Conservation (phyloP, 2,329 filamentous ascomycete species). For the Coniella lustricola region DNA sequence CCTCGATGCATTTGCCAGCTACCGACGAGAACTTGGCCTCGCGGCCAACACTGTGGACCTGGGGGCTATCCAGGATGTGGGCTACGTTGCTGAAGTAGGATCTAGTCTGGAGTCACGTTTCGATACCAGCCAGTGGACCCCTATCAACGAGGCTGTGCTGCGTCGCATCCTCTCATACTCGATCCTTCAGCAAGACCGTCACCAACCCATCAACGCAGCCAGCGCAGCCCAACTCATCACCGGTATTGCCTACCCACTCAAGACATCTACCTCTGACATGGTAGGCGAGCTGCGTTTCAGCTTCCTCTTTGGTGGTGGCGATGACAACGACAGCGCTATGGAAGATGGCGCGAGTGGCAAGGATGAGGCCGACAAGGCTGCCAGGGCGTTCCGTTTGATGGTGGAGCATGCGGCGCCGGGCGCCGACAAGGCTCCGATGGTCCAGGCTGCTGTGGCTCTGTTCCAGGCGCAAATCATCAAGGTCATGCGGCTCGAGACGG, state of each 20-base stretch:
- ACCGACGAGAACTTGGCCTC: conserved; percentile 27
- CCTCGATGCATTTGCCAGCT: conserved; percentile 32
- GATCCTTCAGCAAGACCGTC: conserved; percentile 18
- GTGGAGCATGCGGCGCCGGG: not conserved
- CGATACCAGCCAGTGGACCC: conserved; percentile 16
- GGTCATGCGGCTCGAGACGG: conserved; percentile 15
- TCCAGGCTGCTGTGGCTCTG: conserved; percentile 2
- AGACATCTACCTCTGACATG: conserved; percentile 3
- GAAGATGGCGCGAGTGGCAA: not conserved
- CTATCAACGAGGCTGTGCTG: conserved; percentile 19
- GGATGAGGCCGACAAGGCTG: not conserved
- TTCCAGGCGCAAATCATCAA: conserved; percentile 6
- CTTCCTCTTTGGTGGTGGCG: conserved; percentile 5
- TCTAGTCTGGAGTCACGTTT: conserved; percentile 5
- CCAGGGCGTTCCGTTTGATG: not conserved
- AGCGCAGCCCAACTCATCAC: conserved; percentile 17
- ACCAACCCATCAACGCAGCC: not conserved
- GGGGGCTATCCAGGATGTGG: conserved; percentile 28
- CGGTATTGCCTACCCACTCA: conserved; percentile 16
- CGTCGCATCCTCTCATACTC: conserved; percentile 18
- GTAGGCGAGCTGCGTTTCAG: conserved; percentile 11
- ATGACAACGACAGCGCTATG: not conserved
- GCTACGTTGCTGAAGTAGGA: conserved; percentile 23
- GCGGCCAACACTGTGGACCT: conserved; percentile 32
- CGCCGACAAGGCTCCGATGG: conserved; percentile 3